Evolutionary conservation across 2,329 filamentous ascomycete genomes (phyloP).

Genomic region (Scedosporium minutisporum): DNA sequence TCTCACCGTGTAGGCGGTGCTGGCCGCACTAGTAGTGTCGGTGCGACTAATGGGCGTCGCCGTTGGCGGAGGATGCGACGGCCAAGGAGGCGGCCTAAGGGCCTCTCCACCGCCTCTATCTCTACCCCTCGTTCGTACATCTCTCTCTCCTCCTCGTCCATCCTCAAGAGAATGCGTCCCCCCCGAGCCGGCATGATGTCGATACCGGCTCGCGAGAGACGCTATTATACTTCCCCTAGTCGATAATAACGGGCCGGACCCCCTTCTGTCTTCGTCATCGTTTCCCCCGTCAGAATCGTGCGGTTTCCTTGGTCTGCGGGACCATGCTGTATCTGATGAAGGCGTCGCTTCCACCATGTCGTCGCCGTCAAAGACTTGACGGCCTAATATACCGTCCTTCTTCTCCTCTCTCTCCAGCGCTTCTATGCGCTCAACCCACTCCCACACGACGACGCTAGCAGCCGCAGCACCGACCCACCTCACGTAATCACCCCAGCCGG

Average conservation of each 20-base stretch:
- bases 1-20: conserved; percentile 53
- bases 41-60: conserved; percentile 50
- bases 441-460: conserved; percentile 94
- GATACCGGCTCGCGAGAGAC: conserved; percentile 4
- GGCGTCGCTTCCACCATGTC: conserved; percentile 60
- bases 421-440: conserved; percentile 94
- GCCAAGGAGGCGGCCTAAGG: conserved; percentile 43
- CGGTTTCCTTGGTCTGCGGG: conserved; percentile 24
- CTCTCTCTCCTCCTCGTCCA: not conserved
- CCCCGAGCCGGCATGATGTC: conserved; percentile 9
- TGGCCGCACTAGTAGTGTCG: conserved; percentile 54
- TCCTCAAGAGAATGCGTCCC: not conserved
- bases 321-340: not conserved
- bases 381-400: conserved; percentile 82
- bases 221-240: not conserved
- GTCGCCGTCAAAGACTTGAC: conserved; percentile 88
- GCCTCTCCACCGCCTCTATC: not conserved
- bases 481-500: conserved; percentile 91
- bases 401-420: conserved; percentile 86
- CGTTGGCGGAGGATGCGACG: conserved; percentile 43
- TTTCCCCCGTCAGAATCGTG: conserved; percentile 12
- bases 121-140: not conserved
- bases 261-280: conserved; percentile 10
- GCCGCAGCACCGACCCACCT: conserved; percentile 93
- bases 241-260: not conserved